Percentiles rank a stretch among this genome's conserved stretches.
Evolutionary conservation across 495 filamentous ascomycete genomes (phyloP).

Genomic region (Lindgomyces ingoldianus): DNA sequence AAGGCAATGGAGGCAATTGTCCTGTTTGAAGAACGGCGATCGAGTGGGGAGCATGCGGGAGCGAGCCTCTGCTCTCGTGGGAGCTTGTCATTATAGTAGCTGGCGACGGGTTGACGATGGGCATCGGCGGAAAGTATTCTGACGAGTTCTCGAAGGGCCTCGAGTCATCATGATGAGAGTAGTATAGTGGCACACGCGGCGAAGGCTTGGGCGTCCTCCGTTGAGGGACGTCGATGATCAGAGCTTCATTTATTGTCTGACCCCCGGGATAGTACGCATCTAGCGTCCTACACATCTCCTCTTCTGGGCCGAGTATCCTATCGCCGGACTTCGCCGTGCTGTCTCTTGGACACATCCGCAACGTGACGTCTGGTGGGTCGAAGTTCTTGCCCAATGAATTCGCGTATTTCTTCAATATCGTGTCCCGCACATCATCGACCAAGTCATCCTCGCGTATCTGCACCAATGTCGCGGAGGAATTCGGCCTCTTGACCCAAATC

Average conservation of each 20-base stretch:
- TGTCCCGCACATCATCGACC: slow-evolving; percentile 91
- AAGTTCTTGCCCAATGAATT: slow-evolving; percentile 88
- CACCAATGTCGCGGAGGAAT: slow-evolving; percentile 83
- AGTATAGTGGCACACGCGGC: slow-evolving; percentile 64
- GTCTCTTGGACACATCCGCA: slow-evolving; percentile 62
- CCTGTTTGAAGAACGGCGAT: slow-evolving; percentile 80
- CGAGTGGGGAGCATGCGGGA: slow-evolving; percentile 54
- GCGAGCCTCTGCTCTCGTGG: slow-evolving; percentile 41
- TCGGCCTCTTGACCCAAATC: slow-evolving; percentile 89
- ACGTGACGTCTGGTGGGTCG: slow-evolving; percentile 81
- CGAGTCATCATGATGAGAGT: slow-evolving; percentile 55
- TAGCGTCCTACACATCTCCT: slow-evolving; percentile 72
- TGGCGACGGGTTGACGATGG: slow-evolving; percentile 53
- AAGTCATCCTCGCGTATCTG: slow-evolving; percentile 83
- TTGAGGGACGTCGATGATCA: slow-evolving; percentile 83
- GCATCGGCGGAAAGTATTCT: slow-evolving; percentile 92
- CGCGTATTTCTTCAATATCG: slow-evolving; percentile 88
- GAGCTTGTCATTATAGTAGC: slow-evolving; percentile 31
- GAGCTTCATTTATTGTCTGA: slow-evolving; percentile 84
- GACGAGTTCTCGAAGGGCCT: slow-evolving; percentile 70
- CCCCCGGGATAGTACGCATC: slow-evolving; percentile 88
- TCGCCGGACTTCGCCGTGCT: slow-evolving; percentile 55
- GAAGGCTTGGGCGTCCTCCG: slow-evolving; percentile 84
- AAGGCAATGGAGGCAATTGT: slow-evolving; percentile 78
- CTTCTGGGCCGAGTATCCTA: slow-evolving; percentile 79